These are phyloP conservation scores for Tetratostichococcus sp. DNA, from an alignment of 139 green algal species.

Conservation along the genomic window DNA sequence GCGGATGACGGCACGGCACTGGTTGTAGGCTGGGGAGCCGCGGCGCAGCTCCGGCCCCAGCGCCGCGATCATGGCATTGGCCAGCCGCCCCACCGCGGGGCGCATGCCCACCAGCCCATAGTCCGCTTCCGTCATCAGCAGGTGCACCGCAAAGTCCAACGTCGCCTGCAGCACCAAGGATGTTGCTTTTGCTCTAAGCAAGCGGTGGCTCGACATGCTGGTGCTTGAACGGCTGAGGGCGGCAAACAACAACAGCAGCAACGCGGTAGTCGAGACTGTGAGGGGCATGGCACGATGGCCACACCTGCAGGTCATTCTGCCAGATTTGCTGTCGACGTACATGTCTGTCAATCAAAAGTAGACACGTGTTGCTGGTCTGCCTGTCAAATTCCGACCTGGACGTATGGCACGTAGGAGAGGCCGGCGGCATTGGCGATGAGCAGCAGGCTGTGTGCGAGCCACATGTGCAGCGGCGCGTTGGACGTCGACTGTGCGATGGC, in stretches of 20 bases:
- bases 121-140: constrained; percentile 48
- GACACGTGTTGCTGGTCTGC: no score
- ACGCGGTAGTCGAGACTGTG: no score
- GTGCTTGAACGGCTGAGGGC: no score
- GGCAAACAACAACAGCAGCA: no score
- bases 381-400: no score
- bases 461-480: constrained; percentile 38
- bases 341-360: no score
- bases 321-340: no score
- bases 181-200: no score
- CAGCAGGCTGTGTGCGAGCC: constrained; percentile 79
- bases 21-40: constrained; percentile 56
- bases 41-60: constrained; percentile 82
- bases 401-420: constrained; percentile 65
- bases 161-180: constrained; percentile 46
- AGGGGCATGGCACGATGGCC: no score
- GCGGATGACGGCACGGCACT: constrained; percentile 54
- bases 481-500: constrained; percentile 40
- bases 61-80: constrained; percentile 83
- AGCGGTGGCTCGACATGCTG: no score
- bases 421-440: constrained; percentile 68
- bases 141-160: constrained; percentile 57
- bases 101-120: constrained; percentile 46
- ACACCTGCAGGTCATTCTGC: no score
- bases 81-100: constrained; percentile 67